Evolutionary conservation across 768 basidiomycete species (phyloP), one percentile per base, ranked within the genome.

Genomic region (Podaxis sp.): DNA sequence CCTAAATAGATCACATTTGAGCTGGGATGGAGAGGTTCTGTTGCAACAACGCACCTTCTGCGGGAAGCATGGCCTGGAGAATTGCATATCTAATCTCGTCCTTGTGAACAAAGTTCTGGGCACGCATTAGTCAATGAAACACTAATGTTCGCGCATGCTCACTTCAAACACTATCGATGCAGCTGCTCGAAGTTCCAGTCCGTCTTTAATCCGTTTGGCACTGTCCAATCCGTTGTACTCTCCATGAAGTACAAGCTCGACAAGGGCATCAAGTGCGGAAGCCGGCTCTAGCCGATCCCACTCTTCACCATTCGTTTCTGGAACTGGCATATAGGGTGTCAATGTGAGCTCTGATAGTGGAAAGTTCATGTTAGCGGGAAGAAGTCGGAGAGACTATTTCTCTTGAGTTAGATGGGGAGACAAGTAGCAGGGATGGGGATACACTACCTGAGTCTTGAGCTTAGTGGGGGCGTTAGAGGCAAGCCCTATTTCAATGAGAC

Each of bases 401-500:
- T 44, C 36, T 60, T 64, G 38, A 73, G 59, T 66, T 53, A 48
- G 51, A 22, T 26, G 57, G 40, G 39, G 19, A 26, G 28, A 38
- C 57, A 4, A 24, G 13, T 38, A 4, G 51, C 19, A 22, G 15
- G 53, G 28, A 24, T 7, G 33, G 0, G 12, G 8, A 42, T 53
- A 63, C 73, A 1, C 55, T 73, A 91, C 93, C 82, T 95, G 93
- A 3, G 90, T 89, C 77, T 99, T 99, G 52, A 99, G 76, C 5
- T 81, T 67, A 2, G 92, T 89, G 0, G 97, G 96, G 2, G 93
- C 91, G 74, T 99, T 99, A n/a, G 94, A 96, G 8, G 96, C 89
- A 33, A 99, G 81, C 1, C 90, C 92, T 4, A 96, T 79, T 73
- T 99, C 96, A 15, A 95, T 73, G 28, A 99, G 83, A 73, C 91